Base-by-base conservation (phyloP, 73 alveolate genomes). In the Loxodes magnus region DNA sequence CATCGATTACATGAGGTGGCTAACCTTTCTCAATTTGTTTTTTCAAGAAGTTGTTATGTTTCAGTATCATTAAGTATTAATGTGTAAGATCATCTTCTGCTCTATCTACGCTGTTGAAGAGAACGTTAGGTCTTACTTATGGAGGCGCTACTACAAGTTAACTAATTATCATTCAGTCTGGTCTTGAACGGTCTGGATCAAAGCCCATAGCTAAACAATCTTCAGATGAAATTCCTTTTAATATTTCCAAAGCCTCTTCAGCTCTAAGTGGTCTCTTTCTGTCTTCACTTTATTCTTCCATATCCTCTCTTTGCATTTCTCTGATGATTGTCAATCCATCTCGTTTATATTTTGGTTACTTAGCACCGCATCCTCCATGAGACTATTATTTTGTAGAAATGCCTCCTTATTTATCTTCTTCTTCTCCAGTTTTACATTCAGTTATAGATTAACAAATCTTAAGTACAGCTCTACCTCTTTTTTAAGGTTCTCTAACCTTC, bases 141-240 rank as follows among this genome's bases (percentile, higher is more conserved):
- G 98, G 98, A 1, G 98, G 98, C 16, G 95, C 90, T 0, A 90
- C 96, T 5, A 96, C 93, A 51, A 90, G 74, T 19, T 67, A 62
- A 55, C 74, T 73, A 26, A 84, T 80, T 35, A 90, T 84, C 94
- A 90, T 74, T 85, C 94, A 76, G 17, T 64, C 92, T 4, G 98
- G 98, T 33, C 77, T 26, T 4, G 95, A 61, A 31, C 41, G 50
- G 25, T 46, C 51, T 2, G 92, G 85, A 38, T 77, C 70, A 73
- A 90, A 85, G 14, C 98, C 98, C 35, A 90, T 38, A 33, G 81
- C 30, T 30, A 35, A 51, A 21, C 76, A 44, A 36, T 77, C 91
- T 20, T 75, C 87, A 35, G 57, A 85, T 0, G 70, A 24, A 26
- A 84, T 85, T 51, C 56, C 59, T 25, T 62, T 62, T 50, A 85